Evolutionary conservation across 2,329 filamentous ascomycete species (phyloP).

Genomic region (Sclerotinia glacialis): DNA sequence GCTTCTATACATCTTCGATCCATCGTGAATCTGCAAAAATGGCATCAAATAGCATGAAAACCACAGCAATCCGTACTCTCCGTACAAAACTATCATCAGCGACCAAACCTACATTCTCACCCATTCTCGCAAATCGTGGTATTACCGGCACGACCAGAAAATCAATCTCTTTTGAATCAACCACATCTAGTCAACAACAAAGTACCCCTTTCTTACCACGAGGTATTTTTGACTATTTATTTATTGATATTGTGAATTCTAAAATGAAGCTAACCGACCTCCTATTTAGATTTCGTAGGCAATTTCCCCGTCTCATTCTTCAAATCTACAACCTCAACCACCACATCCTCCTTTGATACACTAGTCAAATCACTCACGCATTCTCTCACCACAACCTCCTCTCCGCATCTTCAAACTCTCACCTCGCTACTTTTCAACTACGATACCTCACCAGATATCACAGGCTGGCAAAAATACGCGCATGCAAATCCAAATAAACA

Average conservation of each 20-base stretch:
- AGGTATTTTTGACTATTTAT: slow-evolving; percentile 9
- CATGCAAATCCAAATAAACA: slow-evolving; percentile 63
- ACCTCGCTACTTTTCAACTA: slow-evolving; percentile 30
- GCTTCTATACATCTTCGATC: neutral
- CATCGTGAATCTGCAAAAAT: slow-evolving; percentile 1
- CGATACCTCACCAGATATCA: slow-evolving; percentile 25
- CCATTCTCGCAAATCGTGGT: slow-evolving; percentile 14
- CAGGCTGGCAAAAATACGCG: slow-evolving; percentile 70
- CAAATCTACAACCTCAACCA: neutral
- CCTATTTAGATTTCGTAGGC: slow-evolving; percentile 11
- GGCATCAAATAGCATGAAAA: slow-evolving; percentile 18
- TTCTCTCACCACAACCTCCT: slow-evolving; percentile 24
- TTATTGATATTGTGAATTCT: neutral
- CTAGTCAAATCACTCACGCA: slow-evolving; percentile 29
- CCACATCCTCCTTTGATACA: slow-evolving; percentile 25
- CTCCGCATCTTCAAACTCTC: slow-evolving; percentile 27
- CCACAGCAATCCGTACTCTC: slow-evolving; percentile 10
- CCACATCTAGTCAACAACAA: neutral
- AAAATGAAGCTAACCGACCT: slow-evolving; percentile 8
- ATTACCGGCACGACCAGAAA: slow-evolving; percentile 22
- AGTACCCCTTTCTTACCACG: slow-evolving; percentile 9
- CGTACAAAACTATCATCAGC: slow-evolving; percentile 17
- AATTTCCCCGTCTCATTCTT: neutral
- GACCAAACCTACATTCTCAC: slow-evolving; percentile 9
- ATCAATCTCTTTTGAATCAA: slow-evolving; percentile 15